Conservation (phyloP, 306 rosid species). For the Cucumis melo region DNA sequence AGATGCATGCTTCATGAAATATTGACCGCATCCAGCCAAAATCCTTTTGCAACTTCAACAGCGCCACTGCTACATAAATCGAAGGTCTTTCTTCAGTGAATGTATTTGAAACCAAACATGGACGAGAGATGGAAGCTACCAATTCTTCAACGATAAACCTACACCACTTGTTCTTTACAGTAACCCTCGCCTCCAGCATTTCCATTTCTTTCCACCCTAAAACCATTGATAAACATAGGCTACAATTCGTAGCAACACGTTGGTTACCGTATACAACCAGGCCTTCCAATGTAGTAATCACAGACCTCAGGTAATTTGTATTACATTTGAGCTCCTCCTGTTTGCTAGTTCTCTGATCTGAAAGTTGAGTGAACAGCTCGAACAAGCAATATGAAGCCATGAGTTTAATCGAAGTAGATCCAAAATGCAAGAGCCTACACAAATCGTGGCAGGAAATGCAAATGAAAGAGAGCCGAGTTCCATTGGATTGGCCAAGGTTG, state of each 20-base stretch:
- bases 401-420: conserved; percentile 52
- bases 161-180: conserved; percentile 43
- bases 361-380: conserved; percentile 52
- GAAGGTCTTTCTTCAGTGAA: conserved; percentile 41
- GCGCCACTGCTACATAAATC: conserved; percentile 37
- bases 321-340: conserved; percentile 41
- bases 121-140: conserved; percentile 51
- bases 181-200: conserved; percentile 20
- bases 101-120: conserved; percentile 47
- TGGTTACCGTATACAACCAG: conserved; percentile 43
- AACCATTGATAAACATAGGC: conserved; percentile 52
- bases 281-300: conserved; percentile 61
- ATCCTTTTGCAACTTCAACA: conserved; percentile 37
- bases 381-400: conserved; percentile 60
- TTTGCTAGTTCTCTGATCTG: conserved; percentile 39
- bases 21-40: conserved; percentile 64
- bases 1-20: conserved; percentile 51
- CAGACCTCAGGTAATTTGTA: conserved; percentile 37
- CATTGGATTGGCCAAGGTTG: conserved; percentile 32
- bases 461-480: conserved; percentile 35
- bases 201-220: conserved; percentile 41
- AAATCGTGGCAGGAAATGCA: conserved; percentile 65
- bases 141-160: conserved; percentile 79
- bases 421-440: conserved; percentile 76
- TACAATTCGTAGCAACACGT: conserved; percentile 64